Conservation (phyloP, 495 filamentous ascomycete genomes). For the Trichoderma reesei region DNA sequence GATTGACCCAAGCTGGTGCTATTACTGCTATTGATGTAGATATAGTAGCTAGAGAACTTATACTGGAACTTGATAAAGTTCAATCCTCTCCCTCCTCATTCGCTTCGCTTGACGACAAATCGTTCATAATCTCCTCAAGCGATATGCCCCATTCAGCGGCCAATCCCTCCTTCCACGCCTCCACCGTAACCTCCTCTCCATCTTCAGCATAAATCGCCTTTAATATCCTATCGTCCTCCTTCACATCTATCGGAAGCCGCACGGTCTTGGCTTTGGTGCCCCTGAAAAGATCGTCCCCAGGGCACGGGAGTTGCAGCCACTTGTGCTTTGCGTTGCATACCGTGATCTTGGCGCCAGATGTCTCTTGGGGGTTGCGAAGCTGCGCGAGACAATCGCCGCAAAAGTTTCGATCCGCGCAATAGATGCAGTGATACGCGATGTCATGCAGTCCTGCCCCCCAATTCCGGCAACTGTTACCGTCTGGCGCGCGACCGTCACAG, state of each 20-base stretch:
- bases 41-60: too few species aligned
- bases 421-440: constrained; percentile 2
- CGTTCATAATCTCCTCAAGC: not conserved
- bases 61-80: too few species aligned
- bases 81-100: too few species aligned
- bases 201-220: constrained; percentile 6
- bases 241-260: not conserved
- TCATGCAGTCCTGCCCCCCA: too few species aligned
- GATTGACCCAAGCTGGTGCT: too few species aligned
- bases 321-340: constrained; percentile 10
- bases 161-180: constrained; percentile 8
- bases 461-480: not conserved
- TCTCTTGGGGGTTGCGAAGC: constrained; percentile 11
- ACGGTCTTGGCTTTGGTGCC: constrained; percentile 8
- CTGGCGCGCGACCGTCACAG: not conserved
- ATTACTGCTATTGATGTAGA: too few species aligned
- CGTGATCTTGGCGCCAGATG: not conserved
- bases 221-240: constrained; percentile 7
- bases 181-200: constrained; percentile 7
- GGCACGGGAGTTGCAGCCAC: constrained; percentile 9
- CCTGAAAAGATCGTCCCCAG: not conserved
- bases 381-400: not conserved
- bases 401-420: not conserved
- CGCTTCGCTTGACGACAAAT: not conserved
- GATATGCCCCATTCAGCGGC: constrained; percentile 12